Conservation (phyloP, 2,329 filamentous ascomycete species). For the Rhinocladiella similis region DNA sequence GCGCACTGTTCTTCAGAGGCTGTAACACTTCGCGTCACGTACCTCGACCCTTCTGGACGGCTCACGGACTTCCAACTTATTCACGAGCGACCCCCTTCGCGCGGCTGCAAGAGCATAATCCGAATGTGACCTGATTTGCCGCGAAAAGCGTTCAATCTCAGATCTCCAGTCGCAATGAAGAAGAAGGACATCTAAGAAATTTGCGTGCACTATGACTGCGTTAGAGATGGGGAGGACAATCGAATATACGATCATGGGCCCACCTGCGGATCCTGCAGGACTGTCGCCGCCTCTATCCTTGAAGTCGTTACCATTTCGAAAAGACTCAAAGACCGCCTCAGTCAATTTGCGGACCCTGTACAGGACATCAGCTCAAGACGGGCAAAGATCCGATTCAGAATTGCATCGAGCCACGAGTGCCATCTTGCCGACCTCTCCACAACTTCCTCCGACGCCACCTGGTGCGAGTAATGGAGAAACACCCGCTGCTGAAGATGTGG, state of each 20-base stretch:
- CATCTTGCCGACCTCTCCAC: constrained; percentile 22
- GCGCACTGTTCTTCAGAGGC: neutral
- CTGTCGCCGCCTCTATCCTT: constrained; percentile 7
- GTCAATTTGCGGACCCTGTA: constrained; percentile 26
- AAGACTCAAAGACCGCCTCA: constrained; percentile 15
- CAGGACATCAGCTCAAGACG: constrained; percentile 21
- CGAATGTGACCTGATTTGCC: neutral
- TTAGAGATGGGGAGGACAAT: constrained; percentile 18
- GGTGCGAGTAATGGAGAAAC: constrained; percentile 17
- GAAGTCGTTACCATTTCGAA: constrained; percentile 21
- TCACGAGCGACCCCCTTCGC: neutral
- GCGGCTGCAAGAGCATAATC: neutral
- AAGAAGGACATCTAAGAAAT: constrained; percentile 5
- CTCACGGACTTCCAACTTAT: constrained; percentile 2
- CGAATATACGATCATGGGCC: constrained; percentile 26
- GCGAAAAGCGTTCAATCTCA: too few species aligned
- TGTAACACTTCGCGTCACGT: constrained; percentile 19
- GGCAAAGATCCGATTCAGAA: constrained; percentile 6
- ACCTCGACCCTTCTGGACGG: constrained; percentile 4
- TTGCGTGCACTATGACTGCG: neutral
- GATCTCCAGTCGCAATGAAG: constrained; percentile 18
- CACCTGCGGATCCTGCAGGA: constrained; percentile 8
- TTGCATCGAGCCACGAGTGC: constrained; percentile 11
- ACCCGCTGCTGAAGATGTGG: constrained; percentile 4
- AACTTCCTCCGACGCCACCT: constrained; percentile 29